Conservation (phyloP, 768 basidiomycete genomes). For the Podaxis sp. region DNA sequence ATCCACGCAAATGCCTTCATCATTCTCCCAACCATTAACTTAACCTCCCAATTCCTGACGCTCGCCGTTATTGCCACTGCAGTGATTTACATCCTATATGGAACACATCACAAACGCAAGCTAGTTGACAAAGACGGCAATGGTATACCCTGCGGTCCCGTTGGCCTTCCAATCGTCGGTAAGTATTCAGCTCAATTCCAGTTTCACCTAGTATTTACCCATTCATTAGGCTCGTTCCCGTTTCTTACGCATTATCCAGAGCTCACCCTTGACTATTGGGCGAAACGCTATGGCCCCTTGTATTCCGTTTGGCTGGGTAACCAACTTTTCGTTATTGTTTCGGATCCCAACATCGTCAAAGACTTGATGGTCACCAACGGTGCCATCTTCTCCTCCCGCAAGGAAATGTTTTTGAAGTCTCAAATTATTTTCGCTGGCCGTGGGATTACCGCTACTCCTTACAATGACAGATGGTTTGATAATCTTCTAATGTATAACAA, state of each 20-base stretch:
- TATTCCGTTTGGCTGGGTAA: slow-evolving; percentile 47
- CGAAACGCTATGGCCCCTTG: slow-evolving; percentile 39
- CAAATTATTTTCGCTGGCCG: slow-evolving; percentile 42
- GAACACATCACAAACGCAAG: background rate
- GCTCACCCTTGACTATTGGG: slow-evolving; percentile 39
- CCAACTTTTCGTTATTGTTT: slow-evolving; percentile 45
- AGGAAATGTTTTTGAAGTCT: slow-evolving; percentile 43
- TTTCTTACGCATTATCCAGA: slow-evolving; percentile 43
- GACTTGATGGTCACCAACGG: slow-evolving; percentile 46
- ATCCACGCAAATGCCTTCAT: background rate
- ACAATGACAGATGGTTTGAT: slow-evolving; percentile 39
- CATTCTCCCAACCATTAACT: background rate
- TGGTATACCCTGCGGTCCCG: slow-evolving; percentile 13
- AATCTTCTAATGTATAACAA: background rate
- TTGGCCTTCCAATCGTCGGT: slow-evolving; percentile 14
- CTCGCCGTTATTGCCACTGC: background rate
- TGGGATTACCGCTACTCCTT: slow-evolving; percentile 42
- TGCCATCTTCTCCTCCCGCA: slow-evolving; percentile 44
- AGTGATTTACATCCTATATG: background rate
- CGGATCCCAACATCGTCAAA: slow-evolving; percentile 40
- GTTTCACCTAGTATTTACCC: background rate
- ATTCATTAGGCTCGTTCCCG: slow-evolving; percentile 29
- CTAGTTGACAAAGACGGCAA: slow-evolving; percentile 13
- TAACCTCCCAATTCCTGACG: background rate
- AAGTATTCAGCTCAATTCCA: background rate